Base-by-base conservation (phyloP, 192 early-diverging fungal species). In the Gaertneriomyces semiglobifer region DNA sequence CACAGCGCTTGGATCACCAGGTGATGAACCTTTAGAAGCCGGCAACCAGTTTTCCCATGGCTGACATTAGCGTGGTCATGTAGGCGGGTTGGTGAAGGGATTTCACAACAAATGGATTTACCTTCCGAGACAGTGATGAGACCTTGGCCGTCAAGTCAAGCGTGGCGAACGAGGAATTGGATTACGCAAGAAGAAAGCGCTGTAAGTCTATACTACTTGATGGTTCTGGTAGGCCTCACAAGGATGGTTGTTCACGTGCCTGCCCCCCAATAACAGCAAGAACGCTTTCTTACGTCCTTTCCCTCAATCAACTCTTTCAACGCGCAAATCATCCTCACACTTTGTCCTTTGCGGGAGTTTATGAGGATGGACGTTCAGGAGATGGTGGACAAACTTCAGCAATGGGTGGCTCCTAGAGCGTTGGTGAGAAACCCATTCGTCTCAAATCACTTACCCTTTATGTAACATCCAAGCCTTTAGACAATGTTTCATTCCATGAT, bases 291-390 rank as follows among this genome's bases (percentile, higher is more conserved):
- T 7, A 57, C 57, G 33, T 62, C 59, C 1, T 63, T 73, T 50
- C 72, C 72, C 7, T 38, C 52, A 33, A 54, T 73, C 54, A 73
- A 73, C 55, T 58, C 72, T 4, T 70, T 70, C 50, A 51, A 58
- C 5, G 65, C 72, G 12, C 72, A 73, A 33, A 69, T 73, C 53
- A 65, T 73, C 11, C 63, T 73, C 53, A 62, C 72, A 4, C 50
- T 69, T 44, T 56, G 42, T 16, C 11, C 20, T 39, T 16, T 67
- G 19, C 5, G 42, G n/a, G 63, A 39, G 12, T 45, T 69, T 63
- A 53, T 61, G 19, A 44, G 60, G 6, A 61, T 61, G 60, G 14
- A 14, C 6, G 14, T 61, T 33, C 14, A 61, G 5, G 60, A 61
- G 19, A 46, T 61, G 60, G 16, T 14, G 14, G 42, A 61, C 5